Evolutionary conservation across 495 filamentous ascomycete species (phyloP).

Genomic region (Immersiella caudata): DNA sequence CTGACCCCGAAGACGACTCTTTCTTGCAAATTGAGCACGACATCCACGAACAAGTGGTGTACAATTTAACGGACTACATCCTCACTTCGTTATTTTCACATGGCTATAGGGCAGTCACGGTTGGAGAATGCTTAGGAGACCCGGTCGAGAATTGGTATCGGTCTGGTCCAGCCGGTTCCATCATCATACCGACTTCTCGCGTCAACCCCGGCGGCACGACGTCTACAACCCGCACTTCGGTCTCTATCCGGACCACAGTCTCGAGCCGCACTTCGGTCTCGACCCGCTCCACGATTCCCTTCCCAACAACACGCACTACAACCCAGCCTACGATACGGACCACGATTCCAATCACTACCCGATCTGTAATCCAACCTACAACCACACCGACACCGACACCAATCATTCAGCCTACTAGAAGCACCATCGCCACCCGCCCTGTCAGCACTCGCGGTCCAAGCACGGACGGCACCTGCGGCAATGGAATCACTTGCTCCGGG

Average conservation of each 20-base stretch:
- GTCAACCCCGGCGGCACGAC: neutral
- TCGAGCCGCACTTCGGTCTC: slow-evolving; percentile 12
- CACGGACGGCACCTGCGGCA: slow-evolving; percentile 46
- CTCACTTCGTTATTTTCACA: slow-evolving; percentile 57
- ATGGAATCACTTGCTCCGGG: slow-evolving; percentile 46
- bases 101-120: slow-evolving; percentile 69
- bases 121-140: slow-evolving; percentile 76
- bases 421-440: slow-evolving; percentile 10
- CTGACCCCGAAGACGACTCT: slow-evolving; percentile 46
- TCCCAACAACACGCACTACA: slow-evolving; percentile 16
- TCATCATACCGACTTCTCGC: neutral
- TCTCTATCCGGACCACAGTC: slow-evolving; percentile 8
- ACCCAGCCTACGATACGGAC: neutral
- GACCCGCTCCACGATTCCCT: slow-evolving; percentile 17
- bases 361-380: neutral
- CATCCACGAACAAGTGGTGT: slow-evolving; percentile 74
- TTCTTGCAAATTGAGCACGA: slow-evolving; percentile 79
- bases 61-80: slow-evolving; percentile 77
- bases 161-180: slow-evolving; percentile 24
- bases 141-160: slow-evolving; percentile 73
- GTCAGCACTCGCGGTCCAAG: slow-evolving; percentile 20
- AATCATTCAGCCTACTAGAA: slow-evolving; percentile 2
- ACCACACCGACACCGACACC: neutral
- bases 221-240: neutral
- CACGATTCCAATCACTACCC: neutral